phyloP scores from a whole-genome alignment of 305 asterid species.

The Fraxinus greggii region DNA sequence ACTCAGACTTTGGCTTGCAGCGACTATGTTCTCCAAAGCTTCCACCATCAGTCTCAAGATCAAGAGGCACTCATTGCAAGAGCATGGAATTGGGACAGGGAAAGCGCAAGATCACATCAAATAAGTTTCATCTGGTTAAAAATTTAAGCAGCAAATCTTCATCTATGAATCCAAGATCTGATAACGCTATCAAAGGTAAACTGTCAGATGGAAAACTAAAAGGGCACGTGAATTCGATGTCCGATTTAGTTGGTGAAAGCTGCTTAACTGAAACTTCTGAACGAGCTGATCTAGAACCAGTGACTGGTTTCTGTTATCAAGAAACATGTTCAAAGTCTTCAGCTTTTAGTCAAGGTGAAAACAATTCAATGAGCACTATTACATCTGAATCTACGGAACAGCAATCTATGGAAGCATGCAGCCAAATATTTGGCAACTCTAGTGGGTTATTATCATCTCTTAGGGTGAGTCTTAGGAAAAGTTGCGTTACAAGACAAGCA shows the following conservation, averaged over 20 bases:
- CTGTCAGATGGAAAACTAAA: constrained; percentile 4
- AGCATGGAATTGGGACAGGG: constrained; percentile 28
- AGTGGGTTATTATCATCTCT: constrained; percentile 35
- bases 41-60: constrained; percentile 43
- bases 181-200: constrained; percentile 13
- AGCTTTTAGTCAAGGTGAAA: constrained; percentile 15
- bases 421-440: constrained; percentile 29
- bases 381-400: constrained; percentile 25
- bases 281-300: neutral
- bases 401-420: constrained; percentile 27
- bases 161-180: constrained; percentile 16
- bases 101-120: constrained; percentile 14
- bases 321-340: constrained; percentile 5
- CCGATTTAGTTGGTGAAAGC: constrained; percentile 21
- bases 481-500: constrained; percentile 47
- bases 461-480: constrained; percentile 40
- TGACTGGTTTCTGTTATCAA: neutral
- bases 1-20: constrained; percentile 17
- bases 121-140: constrained; percentile 25
- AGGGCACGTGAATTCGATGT: constrained; percentile 5
- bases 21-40: constrained; percentile 41
- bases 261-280: constrained; percentile 21
- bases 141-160: constrained; percentile 20
- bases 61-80: constrained; percentile 41
- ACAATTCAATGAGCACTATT: constrained; percentile 25